phyloP scores from a whole-genome alignment of 371 early-diverging fungal genomes.

The Actinomortierella ambigua region DNA sequence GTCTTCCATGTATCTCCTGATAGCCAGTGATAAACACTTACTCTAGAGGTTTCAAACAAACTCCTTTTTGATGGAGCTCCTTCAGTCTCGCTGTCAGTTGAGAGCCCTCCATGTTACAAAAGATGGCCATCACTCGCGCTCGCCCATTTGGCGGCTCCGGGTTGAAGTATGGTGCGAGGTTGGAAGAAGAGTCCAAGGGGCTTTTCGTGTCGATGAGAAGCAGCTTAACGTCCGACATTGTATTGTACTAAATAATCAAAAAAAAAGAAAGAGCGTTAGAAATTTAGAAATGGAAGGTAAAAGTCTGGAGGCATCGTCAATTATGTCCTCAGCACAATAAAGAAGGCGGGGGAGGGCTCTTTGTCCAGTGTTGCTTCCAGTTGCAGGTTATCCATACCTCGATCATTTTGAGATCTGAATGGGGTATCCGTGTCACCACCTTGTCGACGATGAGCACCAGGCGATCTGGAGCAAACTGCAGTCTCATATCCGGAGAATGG shows the following conservation, averaged over 20 bases:
- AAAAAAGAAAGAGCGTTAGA: not conserved
- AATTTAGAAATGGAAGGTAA: not conserved
- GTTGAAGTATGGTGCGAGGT: conserved; percentile 25
- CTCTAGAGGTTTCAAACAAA: conserved; percentile 23
- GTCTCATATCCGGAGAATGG: conserved; percentile 13
- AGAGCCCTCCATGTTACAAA: conserved; percentile 18
- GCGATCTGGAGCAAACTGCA: conserved; percentile 32
- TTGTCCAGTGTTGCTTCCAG: not conserved
- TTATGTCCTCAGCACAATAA: not conserved
- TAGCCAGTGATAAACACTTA: conserved; percentile 9
- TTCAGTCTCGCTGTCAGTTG: conserved; percentile 13
- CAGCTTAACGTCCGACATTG: conserved; percentile 19
- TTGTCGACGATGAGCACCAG: conserved; percentile 23
- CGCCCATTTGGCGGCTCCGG: conserved; percentile 10
- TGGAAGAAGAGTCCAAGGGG: conserved; percentile 20
- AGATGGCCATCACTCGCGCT: conserved; percentile 22
- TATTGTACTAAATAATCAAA: conserved; percentile 25
- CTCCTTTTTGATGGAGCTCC: conserved; percentile 20
- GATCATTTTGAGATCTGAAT: conserved; percentile 22
- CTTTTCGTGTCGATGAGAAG: conserved; percentile 22
- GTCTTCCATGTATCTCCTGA: no score
- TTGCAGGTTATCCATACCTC: conserved; percentile 27
- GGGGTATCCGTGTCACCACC: conserved; percentile 24
- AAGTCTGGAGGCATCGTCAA: not conserved
- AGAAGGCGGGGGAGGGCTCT: not conserved